phyloP scores from a whole-genome alignment of 2,329 filamentous ascomycete species.

The Biscogniauxia sp. region DNA sequence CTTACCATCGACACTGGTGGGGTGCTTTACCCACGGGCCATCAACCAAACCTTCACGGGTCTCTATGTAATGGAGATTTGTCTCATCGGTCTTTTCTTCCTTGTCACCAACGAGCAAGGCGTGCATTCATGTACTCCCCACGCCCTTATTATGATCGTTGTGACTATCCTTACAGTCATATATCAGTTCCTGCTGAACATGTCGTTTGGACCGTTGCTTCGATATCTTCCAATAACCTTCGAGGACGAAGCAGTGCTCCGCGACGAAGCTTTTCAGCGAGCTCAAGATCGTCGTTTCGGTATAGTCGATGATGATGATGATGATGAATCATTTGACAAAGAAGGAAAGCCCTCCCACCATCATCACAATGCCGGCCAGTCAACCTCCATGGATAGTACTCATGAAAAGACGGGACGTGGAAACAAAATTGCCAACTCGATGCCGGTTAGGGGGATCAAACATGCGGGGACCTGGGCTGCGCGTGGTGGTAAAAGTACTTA shows the following conservation, averaged over 20 bases:
- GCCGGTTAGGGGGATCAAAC: constrained; percentile 45
- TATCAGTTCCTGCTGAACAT: constrained; percentile 81
- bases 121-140: constrained; percentile 66
- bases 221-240: constrained; percentile 89
- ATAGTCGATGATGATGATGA: constrained; percentile 51
- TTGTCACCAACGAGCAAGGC: constrained; percentile 58
- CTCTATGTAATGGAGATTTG: constrained; percentile 93
- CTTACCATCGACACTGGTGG: constrained; percentile 91
- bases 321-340: constrained; percentile 37
- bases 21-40: constrained; percentile 83
- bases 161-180: constrained; percentile 65
- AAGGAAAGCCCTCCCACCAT: constrained; percentile 38
- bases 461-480: constrained; percentile 48
- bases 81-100: constrained; percentile 85
- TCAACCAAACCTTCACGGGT: constrained; percentile 94
- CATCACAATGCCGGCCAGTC: constrained; percentile 42
- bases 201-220: constrained; percentile 81
- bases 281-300: constrained; percentile 69
- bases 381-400: constrained; percentile 29
- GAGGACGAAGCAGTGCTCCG: constrained; percentile 93
- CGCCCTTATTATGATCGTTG: constrained; percentile 80
- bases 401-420: constrained; percentile 25
- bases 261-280: constrained; percentile 82
- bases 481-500: constrained; percentile 49
- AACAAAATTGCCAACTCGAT: constrained; percentile 34